Evolutionary conservation across 805 yeast genomes (phyloP).

Genomic region (Candida golubevii): DNA sequence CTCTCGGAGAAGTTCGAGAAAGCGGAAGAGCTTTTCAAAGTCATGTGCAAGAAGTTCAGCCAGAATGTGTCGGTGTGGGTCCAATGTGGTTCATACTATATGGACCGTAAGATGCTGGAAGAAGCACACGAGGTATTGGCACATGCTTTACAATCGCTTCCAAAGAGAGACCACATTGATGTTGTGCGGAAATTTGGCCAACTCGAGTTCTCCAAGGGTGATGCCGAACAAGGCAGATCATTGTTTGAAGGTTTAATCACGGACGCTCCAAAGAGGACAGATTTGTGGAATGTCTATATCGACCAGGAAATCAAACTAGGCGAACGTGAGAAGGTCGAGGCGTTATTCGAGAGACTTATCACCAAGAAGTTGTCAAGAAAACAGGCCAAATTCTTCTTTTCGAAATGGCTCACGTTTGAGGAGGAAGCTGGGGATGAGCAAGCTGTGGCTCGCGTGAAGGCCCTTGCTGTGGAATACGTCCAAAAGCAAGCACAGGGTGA

Average conservation of each 20-base stretch:
- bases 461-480: slow-evolving; percentile 82
- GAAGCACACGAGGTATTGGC: slow-evolving; percentile 72
- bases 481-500: slow-evolving; percentile 21
- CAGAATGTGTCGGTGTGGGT: slow-evolving; percentile 73
- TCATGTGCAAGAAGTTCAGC: slow-evolving; percentile 74
- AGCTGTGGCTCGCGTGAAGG: slow-evolving; percentile 78
- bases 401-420: slow-evolving; percentile 84
- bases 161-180: slow-evolving; percentile 71
- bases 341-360: slow-evolving; percentile 76
- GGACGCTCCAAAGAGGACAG: slow-evolving; percentile 88
- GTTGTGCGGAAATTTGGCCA: slow-evolving; percentile 86
- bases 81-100: slow-evolving; percentile 69
- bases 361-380: slow-evolving; percentile 67
- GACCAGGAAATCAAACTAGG: slow-evolving; percentile 81
- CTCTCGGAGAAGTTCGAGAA: slow-evolving; percentile 66
- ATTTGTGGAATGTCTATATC: slow-evolving; percentile 90
- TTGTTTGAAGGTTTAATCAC: slow-evolving; percentile 87
- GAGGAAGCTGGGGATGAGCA: slow-evolving; percentile 63
- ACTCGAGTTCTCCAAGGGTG: slow-evolving; percentile 82
- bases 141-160: slow-evolving; percentile 64
- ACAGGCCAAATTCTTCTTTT: slow-evolving; percentile 92
- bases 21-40: slow-evolving; percentile 66
- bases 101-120: slow-evolving; percentile 53
- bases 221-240: slow-evolving; percentile 90
- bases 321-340: slow-evolving; percentile 63